A percentile compares a stretch with the other conserved stretches of the same genome.
These are phyloP conservation scores for Candida dendrica DNA, from an alignment of 805 yeast genomes.

Conservation along the genomic window DNA sequence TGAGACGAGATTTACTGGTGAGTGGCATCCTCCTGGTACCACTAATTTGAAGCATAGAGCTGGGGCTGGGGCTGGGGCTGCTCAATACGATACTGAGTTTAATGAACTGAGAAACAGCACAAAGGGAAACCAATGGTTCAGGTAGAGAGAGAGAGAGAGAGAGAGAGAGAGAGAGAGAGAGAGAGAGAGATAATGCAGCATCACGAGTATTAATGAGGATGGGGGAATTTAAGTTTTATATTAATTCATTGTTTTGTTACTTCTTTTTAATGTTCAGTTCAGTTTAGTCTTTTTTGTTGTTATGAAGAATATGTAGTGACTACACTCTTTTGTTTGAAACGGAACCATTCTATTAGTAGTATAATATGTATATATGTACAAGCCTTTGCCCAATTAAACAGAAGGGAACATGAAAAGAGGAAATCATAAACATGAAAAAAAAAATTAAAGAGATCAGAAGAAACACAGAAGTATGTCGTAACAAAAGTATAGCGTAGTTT, in stretches of 20 bases:
- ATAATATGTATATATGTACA: too few species aligned
- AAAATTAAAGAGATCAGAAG: too few species aligned
- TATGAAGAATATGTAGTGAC: too few species aligned
- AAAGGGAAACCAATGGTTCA: constrained; percentile 11
- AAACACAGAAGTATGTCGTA: too few species aligned
- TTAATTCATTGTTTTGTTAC: not conserved
- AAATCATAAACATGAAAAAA: too few species aligned
- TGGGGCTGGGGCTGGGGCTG: not conserved
- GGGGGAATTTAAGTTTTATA: not conserved
- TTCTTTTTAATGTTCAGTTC: not conserved
- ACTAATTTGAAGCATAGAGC: constrained; percentile 1
- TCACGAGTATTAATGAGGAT: not conserved
- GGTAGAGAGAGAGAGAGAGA: not conserved
- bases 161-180: too few species aligned
- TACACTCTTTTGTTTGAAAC: too few species aligned
- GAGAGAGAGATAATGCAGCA: too few species aligned
- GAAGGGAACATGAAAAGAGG: too few species aligned
- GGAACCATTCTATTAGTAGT: too few species aligned
- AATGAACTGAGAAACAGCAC: not conserved
- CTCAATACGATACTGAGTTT: not conserved
- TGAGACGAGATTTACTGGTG: constrained; percentile 44
- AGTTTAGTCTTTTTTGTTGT: not conserved
- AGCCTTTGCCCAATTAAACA: too few species aligned
- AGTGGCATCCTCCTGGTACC: constrained; percentile 46
- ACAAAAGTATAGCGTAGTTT: too few species aligned